phyloP scores from a whole-genome alignment of 108 stramenopile genomes.

The Pelagomonas calceolata region DNA sequence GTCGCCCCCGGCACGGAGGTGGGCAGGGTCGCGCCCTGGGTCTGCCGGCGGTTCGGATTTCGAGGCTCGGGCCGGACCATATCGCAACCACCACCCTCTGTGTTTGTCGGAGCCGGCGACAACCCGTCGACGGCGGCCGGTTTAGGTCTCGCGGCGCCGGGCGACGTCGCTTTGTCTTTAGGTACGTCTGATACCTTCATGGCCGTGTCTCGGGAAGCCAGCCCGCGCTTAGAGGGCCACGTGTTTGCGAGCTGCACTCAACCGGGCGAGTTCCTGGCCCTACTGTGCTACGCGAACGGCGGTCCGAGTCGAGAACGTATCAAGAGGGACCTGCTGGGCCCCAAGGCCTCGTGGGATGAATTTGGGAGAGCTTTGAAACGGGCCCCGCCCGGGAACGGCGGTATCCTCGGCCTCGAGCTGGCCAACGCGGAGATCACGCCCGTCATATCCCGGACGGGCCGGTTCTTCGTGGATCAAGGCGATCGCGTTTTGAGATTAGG shows the following conservation, averaged over 20 bases:
- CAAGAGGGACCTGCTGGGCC: conserved; percentile 11
- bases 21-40: neutral
- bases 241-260: conserved; percentile 21
- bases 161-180: conserved; percentile 22
- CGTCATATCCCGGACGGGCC: neutral
- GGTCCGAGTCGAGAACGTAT: conserved; percentile 9
- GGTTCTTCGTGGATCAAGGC: neutral
- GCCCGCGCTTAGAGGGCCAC: conserved; percentile 22
- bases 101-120: neutral
- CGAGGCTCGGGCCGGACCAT: neutral
- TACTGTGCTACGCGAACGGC: conserved; percentile 36
- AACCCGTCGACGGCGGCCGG: neutral
- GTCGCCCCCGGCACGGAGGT: neutral
- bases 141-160: neutral
- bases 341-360: conserved; percentile 11
- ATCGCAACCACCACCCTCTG: no score
- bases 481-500: neutral
- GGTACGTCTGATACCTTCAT: conserved; percentile 29
- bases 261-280: conserved; percentile 15
- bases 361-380: conserved; percentile 15
- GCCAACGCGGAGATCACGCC: conserved; percentile 32
- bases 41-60: neutral
- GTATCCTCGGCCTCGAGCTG: conserved; percentile 16
- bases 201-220: conserved; percentile 15
- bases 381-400: conserved; percentile 20